phyloP scores from a whole-genome alignment of 441 rosid species.

The Lepidium campestre region DNA sequence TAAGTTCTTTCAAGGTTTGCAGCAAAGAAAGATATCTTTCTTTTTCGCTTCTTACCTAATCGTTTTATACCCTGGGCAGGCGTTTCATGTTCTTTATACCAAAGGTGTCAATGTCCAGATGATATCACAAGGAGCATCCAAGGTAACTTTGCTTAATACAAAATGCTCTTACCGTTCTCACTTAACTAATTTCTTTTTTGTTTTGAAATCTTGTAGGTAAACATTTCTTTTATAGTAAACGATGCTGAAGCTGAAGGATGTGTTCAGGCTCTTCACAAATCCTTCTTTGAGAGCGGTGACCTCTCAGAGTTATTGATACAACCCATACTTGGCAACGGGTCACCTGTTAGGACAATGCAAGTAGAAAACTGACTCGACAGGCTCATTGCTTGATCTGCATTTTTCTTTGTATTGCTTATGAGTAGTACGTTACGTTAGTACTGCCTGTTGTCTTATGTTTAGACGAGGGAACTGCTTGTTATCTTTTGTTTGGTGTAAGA shows the following conservation, averaged over 20 bases:
- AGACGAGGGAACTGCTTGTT: background rate
- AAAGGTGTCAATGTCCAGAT: slow-evolving; percentile 86
- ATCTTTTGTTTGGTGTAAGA: slow-evolving; percentile 5
- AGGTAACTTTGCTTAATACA: slow-evolving; percentile 36
- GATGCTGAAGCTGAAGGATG: slow-evolving; percentile 72
- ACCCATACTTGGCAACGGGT: slow-evolving; percentile 27
- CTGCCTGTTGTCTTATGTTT: slow-evolving; percentile 1
- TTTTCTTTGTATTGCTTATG: slow-evolving; percentile 10
- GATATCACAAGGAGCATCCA: slow-evolving; percentile 97
- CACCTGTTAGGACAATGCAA: slow-evolving; percentile 22
- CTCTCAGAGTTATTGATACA: slow-evolving; percentile 28
- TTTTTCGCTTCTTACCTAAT: slow-evolving; percentile 2
- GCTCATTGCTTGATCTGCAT: background rate
- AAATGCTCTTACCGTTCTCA: background rate
- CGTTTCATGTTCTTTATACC: slow-evolving; percentile 64
- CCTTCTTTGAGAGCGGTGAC: slow-evolving; percentile 38
- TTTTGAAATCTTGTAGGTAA: slow-evolving; percentile 43
- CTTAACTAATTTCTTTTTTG: background rate
- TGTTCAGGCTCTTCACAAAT: slow-evolving; percentile 50
- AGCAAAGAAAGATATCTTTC: background rate
- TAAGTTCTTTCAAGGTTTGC: background rate
- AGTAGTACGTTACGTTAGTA: background rate
- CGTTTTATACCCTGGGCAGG: slow-evolving; percentile 38
- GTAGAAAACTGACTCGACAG: slow-evolving; percentile 19
- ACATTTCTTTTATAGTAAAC: slow-evolving; percentile 77